Percentiles rank a stretch among this genome's conserved stretches.
These are phyloP conservation scores for Pisolithus sp. DNA, from an alignment of 768 basidiomycete genomes.

Conservation along the genomic window DNA sequence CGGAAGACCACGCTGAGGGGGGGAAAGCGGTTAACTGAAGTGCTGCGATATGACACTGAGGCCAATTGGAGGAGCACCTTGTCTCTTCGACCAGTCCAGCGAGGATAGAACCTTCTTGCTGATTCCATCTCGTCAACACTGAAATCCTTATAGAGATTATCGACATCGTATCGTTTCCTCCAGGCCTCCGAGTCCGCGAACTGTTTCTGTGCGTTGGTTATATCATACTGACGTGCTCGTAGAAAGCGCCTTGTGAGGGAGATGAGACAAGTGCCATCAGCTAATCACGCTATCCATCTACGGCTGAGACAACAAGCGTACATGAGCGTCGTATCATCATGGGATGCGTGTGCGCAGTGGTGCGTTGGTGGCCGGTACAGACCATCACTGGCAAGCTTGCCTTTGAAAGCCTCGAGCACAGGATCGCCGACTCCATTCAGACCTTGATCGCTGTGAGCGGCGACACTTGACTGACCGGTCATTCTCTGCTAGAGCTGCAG, in stretches of 20 bases:
- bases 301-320: slow-evolving; percentile 28
- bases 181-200: slow-evolving; percentile 64
- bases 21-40: not conserved
- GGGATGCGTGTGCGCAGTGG: slow-evolving; percentile 33
- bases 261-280: not conserved
- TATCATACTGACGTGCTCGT: slow-evolving; percentile 68
- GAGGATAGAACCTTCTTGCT: slow-evolving; percentile 62
- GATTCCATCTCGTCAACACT: slow-evolving; percentile 52
- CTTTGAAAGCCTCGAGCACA: slow-evolving; percentile 45
- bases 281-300: not conserved
- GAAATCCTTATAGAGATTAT: slow-evolving; percentile 56
- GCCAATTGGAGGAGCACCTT: slow-evolving; percentile 40
- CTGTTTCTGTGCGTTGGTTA: slow-evolving; percentile 58
- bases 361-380: slow-evolving; percentile 42
- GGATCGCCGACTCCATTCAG: not conserved
- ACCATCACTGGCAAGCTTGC: slow-evolving; percentile 39
- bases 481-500: too few species aligned
- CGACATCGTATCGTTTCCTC: slow-evolving; percentile 57
- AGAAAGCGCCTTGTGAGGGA: slow-evolving; percentile 57
- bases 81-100: slow-evolving; percentile 76
- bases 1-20: slow-evolving; percentile 54
- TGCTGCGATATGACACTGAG: not conserved
- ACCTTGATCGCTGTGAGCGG: not conserved
- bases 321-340: slow-evolving; percentile 65
- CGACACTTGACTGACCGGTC: too few species aligned